Base-by-base conservation (phyloP, 1,284 basidiomycete genomes). In the Ustilago lituana region DNA sequence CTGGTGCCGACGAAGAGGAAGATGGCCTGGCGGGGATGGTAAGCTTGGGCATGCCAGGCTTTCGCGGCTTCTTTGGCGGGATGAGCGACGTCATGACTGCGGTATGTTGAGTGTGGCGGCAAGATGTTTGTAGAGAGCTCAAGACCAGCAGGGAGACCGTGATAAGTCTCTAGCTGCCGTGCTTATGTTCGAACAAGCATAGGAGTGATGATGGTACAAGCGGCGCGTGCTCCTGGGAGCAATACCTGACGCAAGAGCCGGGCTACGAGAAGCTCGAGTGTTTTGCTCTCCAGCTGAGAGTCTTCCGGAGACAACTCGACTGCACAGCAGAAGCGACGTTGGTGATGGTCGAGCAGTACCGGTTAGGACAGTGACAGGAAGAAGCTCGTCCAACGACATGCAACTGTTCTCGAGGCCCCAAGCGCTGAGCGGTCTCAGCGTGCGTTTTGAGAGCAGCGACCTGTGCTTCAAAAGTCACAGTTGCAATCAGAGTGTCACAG, bases 1-100 rank as follows among this genome's bases (percentile, higher is more conserved):
- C 47, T 23, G 65, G 57, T n/a, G 65, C 54, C 11, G 60, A 62
- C 15, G 65, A 68, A 6, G 70, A 64, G 1, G 70, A 58, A 9
- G 70, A 43, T 11, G 66, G 68, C 17, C 63, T 27, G 1, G 55
- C 47, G 1, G 76, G 74, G 23, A 79, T 70, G 27, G 62, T 49
- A 17, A 81, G 72, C 51, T 80, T 81, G n/a, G 79, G 79, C 73
- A 77, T 68, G n/a, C 75, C 77, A 23, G 62, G 61, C 58, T 72
- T 63, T 50, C 66, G 65, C 12, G 71, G 71, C 43, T 74, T 61
- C 53, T 73, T 76, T 19, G 79, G 79, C 2, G 79, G 79, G 33
- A 81, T 80, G 26, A 81, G 51, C 19, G 77, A 80, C 20, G 70
- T 64, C 73, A 75, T 77, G 35, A 3, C 43, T 43, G 46, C 49